Evolutionary conservation across 306 rosid species (phyloP).

Genomic region (Trifolium fragiferum): DNA sequence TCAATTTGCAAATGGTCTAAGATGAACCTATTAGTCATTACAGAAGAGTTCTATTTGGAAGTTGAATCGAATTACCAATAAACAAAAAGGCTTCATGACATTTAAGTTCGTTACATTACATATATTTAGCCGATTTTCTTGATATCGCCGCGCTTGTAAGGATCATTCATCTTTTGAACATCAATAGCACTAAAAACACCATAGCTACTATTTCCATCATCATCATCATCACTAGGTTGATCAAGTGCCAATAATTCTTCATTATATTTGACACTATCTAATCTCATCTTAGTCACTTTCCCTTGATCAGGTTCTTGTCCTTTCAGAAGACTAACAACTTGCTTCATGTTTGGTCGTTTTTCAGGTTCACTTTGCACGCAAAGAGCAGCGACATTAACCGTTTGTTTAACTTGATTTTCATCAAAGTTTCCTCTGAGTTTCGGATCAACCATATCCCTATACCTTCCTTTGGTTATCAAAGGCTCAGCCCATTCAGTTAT

Average conservation of each 20-base stretch:
- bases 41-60: conserved; percentile 15
- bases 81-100: conserved; percentile 26
- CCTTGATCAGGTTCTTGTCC: conserved; percentile 53
- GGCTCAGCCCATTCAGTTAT: conserved; percentile 86
- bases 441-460: conserved; percentile 67
- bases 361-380: conserved; percentile 74
- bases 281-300: conserved; percentile 45
- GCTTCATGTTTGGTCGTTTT: conserved; percentile 68
- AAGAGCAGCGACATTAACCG: conserved; percentile 65
- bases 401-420: conserved; percentile 64
- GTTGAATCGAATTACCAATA: conserved; percentile 20
- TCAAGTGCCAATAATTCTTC: conserved; percentile 60
- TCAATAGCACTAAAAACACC: conserved; percentile 83
- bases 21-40: conserved; percentile 36
- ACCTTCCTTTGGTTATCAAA: conserved; percentile 56
- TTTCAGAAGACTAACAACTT: conserved; percentile 71
- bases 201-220: conserved; percentile 57
- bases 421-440: conserved; percentile 69
- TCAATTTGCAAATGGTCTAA: conserved; percentile 22
- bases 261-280: conserved; percentile 55
- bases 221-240: conserved; percentile 51
- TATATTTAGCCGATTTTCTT: conserved; percentile 35
- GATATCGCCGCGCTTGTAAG: conserved; percentile 43
- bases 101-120: conserved; percentile 6
- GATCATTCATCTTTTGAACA: conserved; percentile 63